Evolutionary conservation across 1,284 basidiomycete genomes (phyloP), one percentile per base, ranked within the genome.

Genomic region (Austroboletus niveus): DNA sequence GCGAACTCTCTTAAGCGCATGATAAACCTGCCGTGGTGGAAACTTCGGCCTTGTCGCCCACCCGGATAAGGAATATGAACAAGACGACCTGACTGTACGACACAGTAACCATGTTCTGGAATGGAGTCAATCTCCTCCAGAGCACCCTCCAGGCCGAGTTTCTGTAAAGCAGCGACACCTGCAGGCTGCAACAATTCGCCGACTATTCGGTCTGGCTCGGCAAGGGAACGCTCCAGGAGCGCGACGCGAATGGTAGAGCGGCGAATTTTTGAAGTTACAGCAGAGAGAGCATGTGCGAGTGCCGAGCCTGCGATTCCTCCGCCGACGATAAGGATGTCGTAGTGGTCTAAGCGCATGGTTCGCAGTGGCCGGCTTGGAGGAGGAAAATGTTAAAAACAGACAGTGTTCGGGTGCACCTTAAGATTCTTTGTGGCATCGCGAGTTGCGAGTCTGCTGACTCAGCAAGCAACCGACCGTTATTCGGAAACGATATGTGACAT

Each of bases 181-280:
- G 91, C 95, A 0, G 97, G 97, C 65, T 99, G 96, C 20, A 99
- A 76, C 1, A 99, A 84, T 72, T 99, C 97, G 35, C 97, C 96
- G 36, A 99, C 96, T 61, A 99, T 98, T 24, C 96, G 83, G 77
- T 98, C 94, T 0, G 97, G 96, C 69, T 95, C 89, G 0, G 86
- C 78, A 11, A 98, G 79, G 38, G 96, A 96, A 43, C 94, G 83
- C 72, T 97, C 93, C 54, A 97, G 74, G 3, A 96, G 73, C 20
- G 87, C 85, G 55, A 95, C 85, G n/a, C 82, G 83, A 31, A 94
- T 78, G 2, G 86, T 85, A 48, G 75, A 74, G 20, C 70, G 49
- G 49, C 80, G 77, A 9, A 72, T 64, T 41, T 76, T 62, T 0
- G 69, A 67, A 5, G 67, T 63, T 49, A 68, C 56, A 15, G 77